These are phyloP conservation scores for Eucalyptus lansdowneana DNA, from an alignment of 345 rosid species.

Conservation along the genomic window DNA sequence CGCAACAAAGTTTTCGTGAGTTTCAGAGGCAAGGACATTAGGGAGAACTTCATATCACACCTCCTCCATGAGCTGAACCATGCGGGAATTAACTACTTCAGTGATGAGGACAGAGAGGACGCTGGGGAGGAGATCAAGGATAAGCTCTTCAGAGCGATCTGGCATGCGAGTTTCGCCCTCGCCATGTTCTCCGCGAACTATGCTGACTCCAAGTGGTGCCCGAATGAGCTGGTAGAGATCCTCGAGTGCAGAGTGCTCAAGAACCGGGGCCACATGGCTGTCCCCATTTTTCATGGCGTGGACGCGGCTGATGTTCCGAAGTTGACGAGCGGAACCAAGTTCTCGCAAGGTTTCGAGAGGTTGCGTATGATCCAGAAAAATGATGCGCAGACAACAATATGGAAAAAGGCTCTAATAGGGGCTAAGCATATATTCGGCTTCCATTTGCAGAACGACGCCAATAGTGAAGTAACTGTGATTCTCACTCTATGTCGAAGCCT, in stretches of 20 bases:
- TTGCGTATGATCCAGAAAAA: no score
- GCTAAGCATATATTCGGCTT: background rate
- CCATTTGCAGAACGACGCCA: background rate
- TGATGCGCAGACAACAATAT: background rate
- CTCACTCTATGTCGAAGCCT: no score
- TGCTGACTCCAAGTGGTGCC: background rate
- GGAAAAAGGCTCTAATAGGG: background rate
- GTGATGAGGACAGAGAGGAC: background rate
- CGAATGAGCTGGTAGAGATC: background rate
- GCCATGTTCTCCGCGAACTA: background rate
- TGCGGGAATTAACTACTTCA: background rate
- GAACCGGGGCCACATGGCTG: background rate
- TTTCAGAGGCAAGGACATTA: background rate
- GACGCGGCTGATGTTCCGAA: no score
- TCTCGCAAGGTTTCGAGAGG: no score
- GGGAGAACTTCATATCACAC: background rate
- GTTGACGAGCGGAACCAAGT: no score
- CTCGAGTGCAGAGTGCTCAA: background rate
- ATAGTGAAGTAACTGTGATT: no score
- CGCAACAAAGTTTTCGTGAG: background rate
- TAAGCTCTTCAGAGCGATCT: background rate
- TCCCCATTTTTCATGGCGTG: background rate
- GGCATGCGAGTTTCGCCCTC: background rate
- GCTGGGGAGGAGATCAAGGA: background rate
- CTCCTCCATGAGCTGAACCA: background rate